Evolutionary conservation across 768 basidiomycete genomes (phyloP), one percentile per base, ranked within the genome.

Genomic region (Podaxis sp.): DNA sequence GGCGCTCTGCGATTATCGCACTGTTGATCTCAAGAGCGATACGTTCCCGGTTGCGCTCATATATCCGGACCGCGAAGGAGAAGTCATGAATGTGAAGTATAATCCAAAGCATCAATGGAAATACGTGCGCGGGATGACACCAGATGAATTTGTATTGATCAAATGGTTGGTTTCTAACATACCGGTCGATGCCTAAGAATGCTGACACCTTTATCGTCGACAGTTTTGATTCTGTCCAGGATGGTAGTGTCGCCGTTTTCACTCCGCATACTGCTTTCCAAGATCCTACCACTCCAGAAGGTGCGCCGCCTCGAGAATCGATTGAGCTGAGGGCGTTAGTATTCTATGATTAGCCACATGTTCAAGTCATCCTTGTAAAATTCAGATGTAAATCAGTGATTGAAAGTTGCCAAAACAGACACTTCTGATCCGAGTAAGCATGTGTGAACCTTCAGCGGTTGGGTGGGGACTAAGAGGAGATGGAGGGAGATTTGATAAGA

Each of bases 261-360:
- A 82, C 81, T 0, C 82, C 84, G 8, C 84, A 86, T 60, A 80
- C 81, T 8, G 82, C 75, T 0, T 85, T 85, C 64, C 64, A 69
- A 26, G 83, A 85, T 65, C 77, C 79, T 5, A 72, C 71, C 0
- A 78, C 80, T 1, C 82, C 81, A 0, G 62, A 70, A 52, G 80
- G 73, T 51, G 76, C 79, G 1, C 80, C 78, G 6, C 66, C 73
- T 12, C 75, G 84, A 38, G 77, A 84, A 68, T 83, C 82, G 0
- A 81, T 85, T 33, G 83, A 85, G 71, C 67, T 84, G 28, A 70
- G 82, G 33, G 76, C 82, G 2, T 72, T 84, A 13, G 80, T 84
- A 0, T 84, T 84, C 69, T 82, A 82, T 61, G 77, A 81, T 57
- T 76, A 39, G 24, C 9, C 9, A 6, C n/a, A 7, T 46, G 33